Conservation (phyloP, 192 early-diverging fungal species). For the Backusella macrospora region DNA sequence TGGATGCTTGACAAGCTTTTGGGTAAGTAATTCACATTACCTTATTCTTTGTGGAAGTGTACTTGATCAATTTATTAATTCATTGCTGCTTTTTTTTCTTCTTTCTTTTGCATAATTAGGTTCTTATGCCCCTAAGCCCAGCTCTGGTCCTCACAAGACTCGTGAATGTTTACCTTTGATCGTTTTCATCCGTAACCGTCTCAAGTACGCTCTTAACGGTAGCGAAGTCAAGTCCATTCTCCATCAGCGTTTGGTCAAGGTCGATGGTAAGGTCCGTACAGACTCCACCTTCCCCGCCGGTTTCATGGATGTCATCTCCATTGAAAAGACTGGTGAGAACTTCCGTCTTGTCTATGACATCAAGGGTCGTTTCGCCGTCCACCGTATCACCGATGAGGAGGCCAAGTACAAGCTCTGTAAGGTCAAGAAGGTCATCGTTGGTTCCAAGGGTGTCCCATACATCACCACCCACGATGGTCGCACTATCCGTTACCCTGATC, state of each 20-base stretch:
- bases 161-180: conserved; percentile 98
- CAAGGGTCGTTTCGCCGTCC: conserved; percentile 99
- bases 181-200: conserved; percentile 98
- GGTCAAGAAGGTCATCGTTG: conserved; percentile 94
- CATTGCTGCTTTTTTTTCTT: neutral
- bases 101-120: conserved; percentile 19
- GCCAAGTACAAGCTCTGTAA: conserved; percentile 99
- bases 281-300: conserved; percentile 96
- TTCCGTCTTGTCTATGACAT: conserved; percentile 99
- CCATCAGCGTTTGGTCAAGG: conserved; percentile 99
- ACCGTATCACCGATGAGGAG: conserved; percentile 98
- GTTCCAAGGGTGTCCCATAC: conserved; percentile 95
- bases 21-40: conserved; percentile 58
- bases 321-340: conserved; percentile 97
- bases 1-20: conserved; percentile 99
- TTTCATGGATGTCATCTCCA: conserved; percentile 94
- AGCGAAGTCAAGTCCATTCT: conserved; percentile 96
- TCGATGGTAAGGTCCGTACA: conserved; percentile 98
- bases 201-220: conserved; percentile 98
- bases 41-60: conserved; percentile 7
- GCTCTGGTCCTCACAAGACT: conserved; percentile 98
- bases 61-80: conserved; percentile 29
- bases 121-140: conserved; percentile 85
- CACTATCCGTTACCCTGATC: conserved; percentile 99
- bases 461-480: conserved; percentile 99